Conservation (phyloP, 2,329 filamentous ascomycete species). For the Aureobasidium leucospermi region DNA sequence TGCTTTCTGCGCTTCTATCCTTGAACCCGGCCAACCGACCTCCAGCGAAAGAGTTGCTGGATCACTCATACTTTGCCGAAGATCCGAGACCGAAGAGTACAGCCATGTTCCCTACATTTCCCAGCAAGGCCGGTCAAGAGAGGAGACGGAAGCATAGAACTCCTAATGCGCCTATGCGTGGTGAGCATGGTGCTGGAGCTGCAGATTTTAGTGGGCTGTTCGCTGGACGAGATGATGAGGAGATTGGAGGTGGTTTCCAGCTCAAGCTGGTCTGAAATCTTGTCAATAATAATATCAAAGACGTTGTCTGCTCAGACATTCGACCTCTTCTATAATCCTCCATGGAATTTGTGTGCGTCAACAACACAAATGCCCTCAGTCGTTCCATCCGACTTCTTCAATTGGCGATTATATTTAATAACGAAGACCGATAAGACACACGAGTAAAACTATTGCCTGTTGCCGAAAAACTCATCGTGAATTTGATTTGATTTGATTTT, state of each 20-base stretch:
- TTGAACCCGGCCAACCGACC: constrained; percentile 69
- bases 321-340: too few relatives aligned
- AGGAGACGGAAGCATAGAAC: constrained; percentile 63
- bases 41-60: constrained; percentile 63
- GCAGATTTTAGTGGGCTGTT: constrained; percentile 45
- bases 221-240: constrained; percentile 39
- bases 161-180: constrained; percentile 76
- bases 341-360: too few relatives aligned
- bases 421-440: too few relatives aligned
- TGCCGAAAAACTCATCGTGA: too few relatives aligned
- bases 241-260: constrained; percentile 42
- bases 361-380: too few relatives aligned
- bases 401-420: too few relatives aligned
- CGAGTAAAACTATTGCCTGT: too few relatives aligned
- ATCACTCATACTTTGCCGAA: constrained; percentile 79
- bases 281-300: not conserved
- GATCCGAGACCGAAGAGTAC: constrained; percentile 84
- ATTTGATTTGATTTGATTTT: too few relatives aligned
- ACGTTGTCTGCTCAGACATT: too few relatives aligned
- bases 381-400: too few relatives aligned
- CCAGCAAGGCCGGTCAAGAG: constrained; percentile 89
- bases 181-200: constrained; percentile 51
- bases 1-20: constrained; percentile 64
- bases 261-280: constrained; percentile 24
- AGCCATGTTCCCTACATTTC: constrained; percentile 94